phyloP scores from a whole-genome alignment of 805 yeast genomes.

The Pichia deserticola region DNA sequence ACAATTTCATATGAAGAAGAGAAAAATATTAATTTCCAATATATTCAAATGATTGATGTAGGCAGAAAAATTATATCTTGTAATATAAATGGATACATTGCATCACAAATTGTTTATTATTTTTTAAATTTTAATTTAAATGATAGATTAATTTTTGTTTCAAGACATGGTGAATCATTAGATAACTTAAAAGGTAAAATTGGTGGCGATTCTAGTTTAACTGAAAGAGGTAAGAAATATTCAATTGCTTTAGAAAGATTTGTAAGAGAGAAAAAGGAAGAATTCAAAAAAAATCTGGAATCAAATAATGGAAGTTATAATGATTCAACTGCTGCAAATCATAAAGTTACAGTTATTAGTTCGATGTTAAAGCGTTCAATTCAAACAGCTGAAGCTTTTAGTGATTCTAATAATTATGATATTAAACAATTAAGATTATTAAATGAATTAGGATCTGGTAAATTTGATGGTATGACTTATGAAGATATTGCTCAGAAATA shows the following conservation, averaged over 20 bases:
- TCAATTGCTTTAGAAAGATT: constrained; percentile 67
- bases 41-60: constrained; percentile 92
- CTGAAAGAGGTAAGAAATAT: constrained; percentile 71
- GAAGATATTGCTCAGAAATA: constrained; percentile 65
- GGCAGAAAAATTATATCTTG: constrained; percentile 91
- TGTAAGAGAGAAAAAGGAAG: constrained; percentile 59
- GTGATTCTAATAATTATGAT: constrained; percentile 48
- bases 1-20: constrained; percentile 74
- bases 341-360: constrained; percentile 58
- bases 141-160: constrained; percentile 89
- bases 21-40: constrained; percentile 59
- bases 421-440: constrained; percentile 87
- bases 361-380: constrained; percentile 75
- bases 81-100: constrained; percentile 78
- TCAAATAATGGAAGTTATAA: constrained; percentile 42
- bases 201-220: constrained; percentile 85
- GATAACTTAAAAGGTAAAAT: constrained; percentile 81
- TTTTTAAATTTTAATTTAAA: constrained; percentile 79
- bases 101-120: constrained; percentile 90
- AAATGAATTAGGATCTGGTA: constrained; percentile 90
- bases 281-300: constrained; percentile 58
- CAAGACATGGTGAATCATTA: constrained; percentile 88
- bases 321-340: constrained; percentile 25
- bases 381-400: constrained; percentile 74
- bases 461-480: constrained; percentile 88